These are phyloP conservation scores for Epichloe sp. DNA, from an alignment of 2,329 filamentous ascomycete species.

Conservation along the genomic window DNA sequence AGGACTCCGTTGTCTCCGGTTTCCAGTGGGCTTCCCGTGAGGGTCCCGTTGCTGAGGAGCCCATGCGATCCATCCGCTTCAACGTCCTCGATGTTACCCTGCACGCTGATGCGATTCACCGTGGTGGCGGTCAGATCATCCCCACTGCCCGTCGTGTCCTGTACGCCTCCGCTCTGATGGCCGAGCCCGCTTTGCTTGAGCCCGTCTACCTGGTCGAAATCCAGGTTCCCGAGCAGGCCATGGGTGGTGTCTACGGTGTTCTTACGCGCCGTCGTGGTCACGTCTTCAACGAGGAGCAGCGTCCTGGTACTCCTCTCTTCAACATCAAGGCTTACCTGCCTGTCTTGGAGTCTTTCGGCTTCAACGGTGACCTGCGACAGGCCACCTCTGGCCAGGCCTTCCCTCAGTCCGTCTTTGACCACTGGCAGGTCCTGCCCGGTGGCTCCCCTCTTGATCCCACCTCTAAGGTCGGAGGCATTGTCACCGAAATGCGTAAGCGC, in stretches of 20 bases:
- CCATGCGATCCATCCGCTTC: constrained; percentile 93
- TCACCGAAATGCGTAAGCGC: constrained; percentile 88
- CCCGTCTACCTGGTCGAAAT: constrained; percentile 99
- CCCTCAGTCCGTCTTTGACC: constrained; percentile 97
- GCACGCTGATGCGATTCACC: constrained; percentile 98
- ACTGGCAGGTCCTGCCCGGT: constrained; percentile 94
- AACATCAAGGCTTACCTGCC: constrained; percentile 97
- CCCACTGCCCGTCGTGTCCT: constrained; percentile 95
- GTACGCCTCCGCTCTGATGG: constrained; percentile 83
- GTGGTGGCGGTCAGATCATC: constrained; percentile 98
- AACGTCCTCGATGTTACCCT: constrained; percentile 99
- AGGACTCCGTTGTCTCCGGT: constrained; percentile 98
- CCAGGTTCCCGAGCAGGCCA: constrained; percentile 94
- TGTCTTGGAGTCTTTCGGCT: constrained; percentile 96
- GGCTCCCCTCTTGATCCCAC: constrained; percentile 77
- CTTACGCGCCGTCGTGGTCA: constrained; percentile 96
- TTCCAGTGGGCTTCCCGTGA: constrained; percentile 99
- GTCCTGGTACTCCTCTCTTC: constrained; percentile 96
- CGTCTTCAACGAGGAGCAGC: constrained; percentile 98
- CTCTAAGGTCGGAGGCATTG: constrained; percentile 71
- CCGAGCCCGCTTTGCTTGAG: constrained; percentile 84
- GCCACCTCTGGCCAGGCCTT: constrained; percentile 95
- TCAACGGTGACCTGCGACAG: constrained; percentile 92
- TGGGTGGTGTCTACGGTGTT: constrained; percentile 99
- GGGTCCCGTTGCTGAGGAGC: constrained; percentile 96